Base-by-base conservation (phyloP, 768 basidiomycete genomes). In the Strobilomyces dryophilus region DNA sequence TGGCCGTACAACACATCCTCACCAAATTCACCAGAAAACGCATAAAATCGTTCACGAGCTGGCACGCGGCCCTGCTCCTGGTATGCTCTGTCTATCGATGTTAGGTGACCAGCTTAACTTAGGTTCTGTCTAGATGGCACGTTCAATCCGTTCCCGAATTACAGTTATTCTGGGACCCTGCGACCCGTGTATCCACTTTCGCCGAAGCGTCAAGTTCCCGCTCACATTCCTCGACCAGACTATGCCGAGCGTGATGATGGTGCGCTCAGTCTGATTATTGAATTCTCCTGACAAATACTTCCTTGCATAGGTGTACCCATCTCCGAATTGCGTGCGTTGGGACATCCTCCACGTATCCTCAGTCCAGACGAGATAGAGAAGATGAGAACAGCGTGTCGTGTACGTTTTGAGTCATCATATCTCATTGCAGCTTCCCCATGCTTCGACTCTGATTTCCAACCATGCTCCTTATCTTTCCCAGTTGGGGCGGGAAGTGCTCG, bases 401-500 rank as follows among this genome's bases (percentile, higher is more conserved):
- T 97, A 64, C 60, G 90, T 77, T 15, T 42, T 45, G 20, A 34
- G 18, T 37, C 29, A 43, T 18, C 26, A 26, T 49, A 4, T 39
- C 50, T 42, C 48, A 29, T 32, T 14, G 4, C 32, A 35, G 26
- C 29, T 24, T 24, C 20, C 34, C 18, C 37, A 20, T 45, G 32
- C 12, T 12, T 20, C 8, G 24, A 53, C 47, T 54, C 29, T 52
- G 52, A 12, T 49, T 46, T 45, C 24, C 36, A 34, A 45, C 49
- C 45, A 31, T 8, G 18, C 31, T n/a, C 46, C 4, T 45, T 47
- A 11, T 45, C 27, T 49, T 49, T 34, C 49, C 45, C 45, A 98
- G 97, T 77, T 97, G 58, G 82, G 80, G 5, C 77, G 97, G 45
- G 92, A 99, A 73, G 86, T 99, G n/a, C 79, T 99, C 20, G 95